phyloP scores from a whole-genome alignment of 345 rosid species.

The Physaria fendleri region DNA sequence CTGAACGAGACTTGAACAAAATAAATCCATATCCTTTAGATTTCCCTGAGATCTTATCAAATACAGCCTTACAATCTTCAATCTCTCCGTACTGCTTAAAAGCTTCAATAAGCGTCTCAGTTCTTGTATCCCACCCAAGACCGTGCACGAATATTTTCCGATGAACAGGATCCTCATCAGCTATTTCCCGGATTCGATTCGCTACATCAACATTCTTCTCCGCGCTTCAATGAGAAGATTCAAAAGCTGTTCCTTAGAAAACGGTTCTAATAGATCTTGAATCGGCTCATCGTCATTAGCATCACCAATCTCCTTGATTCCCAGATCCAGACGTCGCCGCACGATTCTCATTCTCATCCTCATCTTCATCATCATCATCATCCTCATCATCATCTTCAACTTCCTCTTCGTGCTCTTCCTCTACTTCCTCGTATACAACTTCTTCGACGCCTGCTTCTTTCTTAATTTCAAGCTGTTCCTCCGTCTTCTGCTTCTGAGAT shows the following conservation, averaged over 20 bases:
- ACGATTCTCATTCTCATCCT: not conserved
- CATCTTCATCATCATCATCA: constrained; percentile 24
- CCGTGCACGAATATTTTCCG: constrained; percentile 81
- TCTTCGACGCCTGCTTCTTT: constrained; percentile 24
- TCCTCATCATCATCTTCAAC: constrained; percentile 13
- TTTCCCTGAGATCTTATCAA: constrained; percentile 62
- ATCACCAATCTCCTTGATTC: constrained; percentile 25
- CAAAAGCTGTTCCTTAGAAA: constrained; percentile 51
- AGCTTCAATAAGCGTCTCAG: constrained; percentile 46
- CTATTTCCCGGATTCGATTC: constrained; percentile 37
- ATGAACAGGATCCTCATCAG: constrained; percentile 62
- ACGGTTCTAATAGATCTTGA: constrained; percentile 61
- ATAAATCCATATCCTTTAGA: constrained; percentile 85
- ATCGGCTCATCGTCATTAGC: constrained; percentile 50
- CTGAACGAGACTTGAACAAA: constrained; percentile 51
- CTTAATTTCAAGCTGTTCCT: constrained; percentile 17
- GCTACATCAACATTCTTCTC: constrained; percentile 41
- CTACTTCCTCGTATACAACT: constrained; percentile 34
- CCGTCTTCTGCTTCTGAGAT: constrained; percentile 19
- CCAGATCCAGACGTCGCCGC: constrained; percentile 22
- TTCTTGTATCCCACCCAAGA: constrained; percentile 78
- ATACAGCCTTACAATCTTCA: constrained; percentile 72
- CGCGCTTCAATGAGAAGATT: constrained; percentile 50
- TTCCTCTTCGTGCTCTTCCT: constrained; percentile 32
- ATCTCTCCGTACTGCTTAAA: constrained; percentile 66